A percentile compares a stretch with the other conserved stretches of the same genome.
Conservation (phyloP, 352 stramenopile genomes). For the Pythium sukuiense region DNA sequence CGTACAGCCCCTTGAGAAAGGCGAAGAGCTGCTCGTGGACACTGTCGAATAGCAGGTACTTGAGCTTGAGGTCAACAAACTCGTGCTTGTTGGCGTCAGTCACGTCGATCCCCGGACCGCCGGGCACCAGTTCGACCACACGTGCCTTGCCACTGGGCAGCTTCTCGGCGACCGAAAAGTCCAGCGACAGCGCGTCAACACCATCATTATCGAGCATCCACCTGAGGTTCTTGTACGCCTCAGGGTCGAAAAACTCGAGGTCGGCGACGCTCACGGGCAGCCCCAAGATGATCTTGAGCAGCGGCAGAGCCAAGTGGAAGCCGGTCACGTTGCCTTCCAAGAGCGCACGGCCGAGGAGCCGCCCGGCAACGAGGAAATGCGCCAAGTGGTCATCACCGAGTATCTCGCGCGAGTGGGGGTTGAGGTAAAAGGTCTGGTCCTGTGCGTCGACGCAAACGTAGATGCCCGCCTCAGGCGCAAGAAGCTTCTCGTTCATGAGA, state of each 20-base stretch:
- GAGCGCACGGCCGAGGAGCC: constrained; percentile 58
- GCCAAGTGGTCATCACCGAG: constrained; percentile 67
- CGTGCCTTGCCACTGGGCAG: constrained; percentile 20
- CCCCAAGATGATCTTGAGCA: constrained; percentile 97
- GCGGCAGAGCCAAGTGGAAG: constrained; percentile 92
- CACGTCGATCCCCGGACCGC: constrained; percentile 74
- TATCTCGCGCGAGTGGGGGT: constrained; percentile 57
- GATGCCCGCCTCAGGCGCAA: constrained; percentile 44
- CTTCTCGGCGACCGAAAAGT: constrained; percentile 58
- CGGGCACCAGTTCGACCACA: constrained; percentile 61
- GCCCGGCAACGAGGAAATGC: constrained; percentile 60
- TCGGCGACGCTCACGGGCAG: constrained; percentile 94
- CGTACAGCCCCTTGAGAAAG: constrained; percentile 96
- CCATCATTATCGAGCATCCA: constrained; percentile 69
- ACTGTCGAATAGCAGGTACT: constrained; percentile 93
- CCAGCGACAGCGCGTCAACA: constrained; percentile 52
- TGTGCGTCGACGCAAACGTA: constrained; percentile 57
- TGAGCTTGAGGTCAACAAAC: constrained; percentile 92
- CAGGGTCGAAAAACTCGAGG: constrained; percentile 82
- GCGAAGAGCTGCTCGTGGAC: constrained; percentile 88
- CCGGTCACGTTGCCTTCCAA: constrained; percentile 93
- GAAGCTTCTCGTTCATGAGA: constrained; percentile 66
- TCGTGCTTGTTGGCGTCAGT: constrained; percentile 95
- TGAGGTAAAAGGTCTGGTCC: constrained; percentile 62
- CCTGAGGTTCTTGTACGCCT: constrained; percentile 55